phyloP scores from a whole-genome alignment of 2,329 filamentous ascomycete species.

The Ceratocystis colombiana region DNA sequence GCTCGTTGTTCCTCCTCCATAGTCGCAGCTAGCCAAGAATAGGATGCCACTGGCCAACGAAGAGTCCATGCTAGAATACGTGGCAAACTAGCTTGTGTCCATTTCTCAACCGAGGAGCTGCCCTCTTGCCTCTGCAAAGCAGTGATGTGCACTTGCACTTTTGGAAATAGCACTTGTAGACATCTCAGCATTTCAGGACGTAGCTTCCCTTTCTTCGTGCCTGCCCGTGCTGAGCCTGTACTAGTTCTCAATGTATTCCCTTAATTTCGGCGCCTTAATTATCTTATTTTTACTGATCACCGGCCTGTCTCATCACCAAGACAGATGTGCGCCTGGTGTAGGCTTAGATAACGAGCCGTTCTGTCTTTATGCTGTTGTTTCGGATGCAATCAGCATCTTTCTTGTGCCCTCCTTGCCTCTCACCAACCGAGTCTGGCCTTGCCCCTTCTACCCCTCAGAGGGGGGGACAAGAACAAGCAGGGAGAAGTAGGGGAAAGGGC shows the following conservation, averaged over 20 bases:
- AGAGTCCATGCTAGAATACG: constrained; percentile 1
- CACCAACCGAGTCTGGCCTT: not conserved
- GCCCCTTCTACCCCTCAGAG: too few relatives aligned
- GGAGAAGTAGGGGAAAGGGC: not conserved
- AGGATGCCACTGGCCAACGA: constrained; percentile 12
- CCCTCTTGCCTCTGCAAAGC: too few relatives aligned
- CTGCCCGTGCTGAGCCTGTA: not conserved
- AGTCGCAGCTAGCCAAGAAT: not conserved
- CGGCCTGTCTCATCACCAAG: not conserved
- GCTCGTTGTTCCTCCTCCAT: not conserved
- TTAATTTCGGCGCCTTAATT: not conserved
- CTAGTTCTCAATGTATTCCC: not conserved
- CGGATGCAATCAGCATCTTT: not conserved
- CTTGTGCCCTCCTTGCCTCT: not conserved
- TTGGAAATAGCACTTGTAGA: not conserved
- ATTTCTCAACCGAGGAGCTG: not conserved
- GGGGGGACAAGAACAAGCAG: not conserved
- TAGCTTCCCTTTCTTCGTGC: not conserved
- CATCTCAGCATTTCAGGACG: not conserved
- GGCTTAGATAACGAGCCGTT: not conserved
- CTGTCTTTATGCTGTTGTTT: not conserved
- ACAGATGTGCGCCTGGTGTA: not conserved
- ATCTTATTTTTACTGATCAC: not conserved
- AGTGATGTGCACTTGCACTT: too few relatives aligned
- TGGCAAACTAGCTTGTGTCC: not conserved